Evolutionary conservation across 768 basidiomycete genomes (phyloP), one percentile per base, ranked within the genome.

Genomic region (Termitomyces sp.): DNA sequence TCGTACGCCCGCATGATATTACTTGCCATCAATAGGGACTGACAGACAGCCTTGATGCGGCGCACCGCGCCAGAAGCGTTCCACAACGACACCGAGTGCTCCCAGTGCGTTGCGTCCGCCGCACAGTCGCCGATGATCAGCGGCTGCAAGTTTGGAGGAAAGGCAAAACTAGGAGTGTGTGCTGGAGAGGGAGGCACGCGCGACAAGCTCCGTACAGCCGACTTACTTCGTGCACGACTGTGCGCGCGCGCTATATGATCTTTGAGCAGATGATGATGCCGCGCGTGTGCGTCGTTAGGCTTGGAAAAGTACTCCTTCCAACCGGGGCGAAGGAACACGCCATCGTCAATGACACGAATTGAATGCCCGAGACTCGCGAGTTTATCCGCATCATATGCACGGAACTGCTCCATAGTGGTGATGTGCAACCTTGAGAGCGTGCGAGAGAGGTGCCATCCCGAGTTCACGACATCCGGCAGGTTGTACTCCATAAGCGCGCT

Each of bases 81-180:
- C 91, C 91, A 92, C 6, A 80, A 70, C 6, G 85, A 88, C 2
- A 82, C 81, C 15, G 85, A 76, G 3, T 75, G 67, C 0, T 84
- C 80, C 88, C 89, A 90, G 11, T 85, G 78, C 53, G 85, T 78
- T 12, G 87, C 84, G 64, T 91, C 88, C 61, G 77, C 82, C 24
- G 81, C 79, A 52, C 84, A 85, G 71, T 92, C 91, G 7, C 91
- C 91, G 53, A 92, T 88, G 61, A 92, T 85, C 58, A 92, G 76
- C 1, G 89, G 88, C 62, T 92, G 90, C 24, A 80, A 74, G 40
- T 71, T 68, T n/a, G 71, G 63, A 11, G 71, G 72, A 7, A 69
- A 66, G 4, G 67, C 63, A 33, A 71, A 60, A 38, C 68, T 64
- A 48, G 67, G 64, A 50, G 64, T 61, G 42, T 63, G 60, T 32